Conservation (phyloP, 768 basidiomycete species). For the Phanerochaete sordida region DNA sequence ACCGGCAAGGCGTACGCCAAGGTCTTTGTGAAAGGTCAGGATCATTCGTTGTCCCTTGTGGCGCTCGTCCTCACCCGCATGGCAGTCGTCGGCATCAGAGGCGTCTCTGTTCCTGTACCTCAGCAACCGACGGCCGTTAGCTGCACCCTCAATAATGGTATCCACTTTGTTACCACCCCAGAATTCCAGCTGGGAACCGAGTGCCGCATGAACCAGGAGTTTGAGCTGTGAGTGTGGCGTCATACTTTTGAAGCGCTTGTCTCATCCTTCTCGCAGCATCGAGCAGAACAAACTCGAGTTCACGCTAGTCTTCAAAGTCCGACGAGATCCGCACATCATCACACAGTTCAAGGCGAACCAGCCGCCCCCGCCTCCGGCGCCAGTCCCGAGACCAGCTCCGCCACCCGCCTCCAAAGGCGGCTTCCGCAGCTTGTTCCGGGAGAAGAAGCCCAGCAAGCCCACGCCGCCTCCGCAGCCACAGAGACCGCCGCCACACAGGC, state of each 20-base stretch:
- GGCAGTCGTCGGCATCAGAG: constrained; percentile 73
- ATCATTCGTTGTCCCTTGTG: background rate
- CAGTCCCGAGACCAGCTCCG: constrained; percentile 34
- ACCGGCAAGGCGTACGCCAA: constrained; percentile 84
- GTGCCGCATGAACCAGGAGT: constrained; percentile 79
- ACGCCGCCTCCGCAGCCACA: constrained; percentile 35
- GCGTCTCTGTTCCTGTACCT: constrained; percentile 76
- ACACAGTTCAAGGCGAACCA: constrained; percentile 68
- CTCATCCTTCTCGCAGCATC: constrained; percentile 46
- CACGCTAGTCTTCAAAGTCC: constrained; percentile 83
- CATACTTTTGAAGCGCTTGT: background rate
- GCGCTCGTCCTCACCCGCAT: background rate
- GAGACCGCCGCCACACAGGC: constrained; percentile 31
- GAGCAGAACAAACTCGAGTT: constrained; percentile 96
- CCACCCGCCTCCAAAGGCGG: constrained; percentile 56
- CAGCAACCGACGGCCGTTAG: constrained; percentile 69
- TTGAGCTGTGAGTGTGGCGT: constrained; percentile 67
- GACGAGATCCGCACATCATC: constrained; percentile 81
- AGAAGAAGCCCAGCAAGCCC: constrained; percentile 62
- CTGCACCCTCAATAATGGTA: constrained; percentile 93
- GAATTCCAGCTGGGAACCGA: constrained; percentile 59
- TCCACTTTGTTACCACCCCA: constrained; percentile 92
- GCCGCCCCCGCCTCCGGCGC: constrained; percentile 33
- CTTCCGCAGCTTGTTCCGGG: constrained; percentile 72
- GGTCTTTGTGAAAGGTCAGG: constrained; percentile 86